A percentile compares a stretch with the other conserved stretches of the same genome.
Conservation (phyloP, 805 yeast genomes). For the Starmerella cellae region DNA sequence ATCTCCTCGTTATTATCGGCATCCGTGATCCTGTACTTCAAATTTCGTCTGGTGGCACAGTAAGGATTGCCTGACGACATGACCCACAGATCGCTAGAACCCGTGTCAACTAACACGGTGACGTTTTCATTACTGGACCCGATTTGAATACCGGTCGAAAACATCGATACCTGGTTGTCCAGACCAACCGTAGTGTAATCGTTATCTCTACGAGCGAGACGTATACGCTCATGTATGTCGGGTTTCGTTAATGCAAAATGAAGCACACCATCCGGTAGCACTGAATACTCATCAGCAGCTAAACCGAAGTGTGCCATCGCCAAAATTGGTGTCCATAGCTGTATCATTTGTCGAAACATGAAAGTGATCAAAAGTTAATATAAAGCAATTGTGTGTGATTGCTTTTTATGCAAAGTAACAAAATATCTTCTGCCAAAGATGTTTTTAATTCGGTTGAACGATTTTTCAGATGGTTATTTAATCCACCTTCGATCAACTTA, state of each 20-base stretch:
- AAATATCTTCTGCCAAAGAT: too few relatives aligned
- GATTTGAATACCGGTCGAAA: conserved; percentile 28
- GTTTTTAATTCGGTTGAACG: too few relatives aligned
- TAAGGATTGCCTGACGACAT: conserved; percentile 37
- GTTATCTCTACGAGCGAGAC: conserved; percentile 4
- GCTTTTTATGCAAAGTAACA: too few relatives aligned
- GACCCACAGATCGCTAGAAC: conserved; percentile 65
- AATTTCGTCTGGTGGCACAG: conserved; percentile 17
- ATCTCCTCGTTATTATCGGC: not conserved
- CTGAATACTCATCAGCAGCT: not conserved
- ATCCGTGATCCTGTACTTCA: not conserved
- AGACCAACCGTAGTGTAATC: conserved; percentile 19
- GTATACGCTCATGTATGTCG: not conserved
- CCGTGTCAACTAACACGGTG: conserved; percentile 53
- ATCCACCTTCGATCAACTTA: too few relatives aligned
- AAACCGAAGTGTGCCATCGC: not conserved
- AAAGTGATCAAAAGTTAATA: too few relatives aligned
- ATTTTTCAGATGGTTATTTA: too few relatives aligned
- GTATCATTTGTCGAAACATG: not conserved
- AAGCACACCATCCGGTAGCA: conserved; percentile 14
- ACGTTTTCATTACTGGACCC: conserved; percentile 48
- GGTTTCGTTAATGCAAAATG: conserved; percentile 12
- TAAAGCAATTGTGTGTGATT: too few relatives aligned
- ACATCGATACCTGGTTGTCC: conserved; percentile 21
- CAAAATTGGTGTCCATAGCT: not conserved